A percentile compares a stretch with the other conserved stretches of the same genome.
These are phyloP conservation scores for Aquilaria malaccensis DNA, from an alignment of 345 rosid species.

Conservation along the genomic window DNA sequence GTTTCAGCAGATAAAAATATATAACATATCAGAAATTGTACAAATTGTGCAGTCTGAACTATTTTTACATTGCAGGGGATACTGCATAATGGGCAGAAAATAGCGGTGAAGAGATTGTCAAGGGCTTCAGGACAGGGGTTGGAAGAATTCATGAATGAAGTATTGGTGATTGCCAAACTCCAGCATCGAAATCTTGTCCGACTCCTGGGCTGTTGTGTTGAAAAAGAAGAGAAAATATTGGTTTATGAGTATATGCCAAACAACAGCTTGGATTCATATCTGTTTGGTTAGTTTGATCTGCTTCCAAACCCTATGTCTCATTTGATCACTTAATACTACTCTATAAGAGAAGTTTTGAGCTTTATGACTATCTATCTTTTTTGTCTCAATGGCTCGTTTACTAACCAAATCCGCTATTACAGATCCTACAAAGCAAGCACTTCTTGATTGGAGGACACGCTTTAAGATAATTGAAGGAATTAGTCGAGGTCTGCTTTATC, in stretches of 20 bases:
- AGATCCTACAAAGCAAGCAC: slow-evolving; percentile 21
- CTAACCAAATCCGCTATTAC: background rate
- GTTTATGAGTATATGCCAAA: slow-evolving; percentile 48
- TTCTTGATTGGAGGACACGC: slow-evolving; percentile 33
- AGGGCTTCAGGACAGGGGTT: slow-evolving; percentile 56
- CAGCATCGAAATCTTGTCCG: slow-evolving; percentile 65
- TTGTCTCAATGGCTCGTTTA: background rate
- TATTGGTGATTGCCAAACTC: slow-evolving; percentile 44
- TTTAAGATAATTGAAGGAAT: slow-evolving; percentile 41
- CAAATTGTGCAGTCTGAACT: background rate
- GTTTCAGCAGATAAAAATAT: background rate
- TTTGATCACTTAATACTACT: background rate
- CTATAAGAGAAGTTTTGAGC: background rate
- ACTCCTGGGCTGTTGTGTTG: slow-evolving; percentile 50
- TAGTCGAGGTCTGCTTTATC: slow-evolving; percentile 37
- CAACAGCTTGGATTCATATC: slow-evolving; percentile 32
- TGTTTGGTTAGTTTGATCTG: slow-evolving; percentile 26
- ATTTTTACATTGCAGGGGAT: slow-evolving; percentile 32
- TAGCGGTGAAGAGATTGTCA: slow-evolving; percentile 59
- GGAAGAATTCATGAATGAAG: slow-evolving; percentile 51
- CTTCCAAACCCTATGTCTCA: background rate
- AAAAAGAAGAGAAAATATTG: slow-evolving; percentile 48
- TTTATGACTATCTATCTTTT: background rate
- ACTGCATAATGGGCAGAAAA: slow-evolving; percentile 29
- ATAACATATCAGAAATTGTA: background rate